Evolutionary conservation across 2,329 filamentous ascomycete species (phyloP), one percentile per base, ranked within the genome.

Genomic region (Calonectria multiphialidica): DNA sequence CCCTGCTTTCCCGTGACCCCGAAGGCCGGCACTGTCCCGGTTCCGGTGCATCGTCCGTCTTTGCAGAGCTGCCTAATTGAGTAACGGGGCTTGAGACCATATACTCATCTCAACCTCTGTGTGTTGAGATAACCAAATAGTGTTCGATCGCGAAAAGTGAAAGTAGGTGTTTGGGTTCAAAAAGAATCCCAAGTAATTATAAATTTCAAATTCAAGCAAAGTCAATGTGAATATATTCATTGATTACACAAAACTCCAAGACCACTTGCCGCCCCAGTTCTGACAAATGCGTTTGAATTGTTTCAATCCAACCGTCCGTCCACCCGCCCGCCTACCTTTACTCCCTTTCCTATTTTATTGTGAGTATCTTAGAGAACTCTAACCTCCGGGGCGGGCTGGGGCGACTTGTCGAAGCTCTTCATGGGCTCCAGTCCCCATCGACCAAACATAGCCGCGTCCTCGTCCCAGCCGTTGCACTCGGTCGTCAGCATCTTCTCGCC

Each of bases 401-500:
- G 77, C 42, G 82, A 80, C 79, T 84, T 86, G 70, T 84, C 75
- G 68, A 86, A 87, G 79, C 84, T 88, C 83, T 87, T 86, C 95
- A 98, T 98, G 1, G 95, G 94, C 80, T 90, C 88, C 71, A 97
- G 85, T 0, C 95, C 95, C 93, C 95, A 98, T 64, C 91, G 89
- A 2, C 92, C 90, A 85, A 98, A 97, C 91, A 98, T 94, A 49
- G 87, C 91, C 74, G 90, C 92, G 80, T 98, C 95, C 84, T 97
- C 94, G 74, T 97, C 95, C 94, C 94, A 98, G 35, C 95, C 94
- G 77, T 95, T 96, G 82, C 95, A 97, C 70, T 95, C 94, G 0
- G 95, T 98, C 5, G 95, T 98, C 84, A 98, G 83, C 95, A 98
- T 98, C 88, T 96, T 98, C 86, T 98, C 95, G 10, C 95, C 95